Evolutionary conservation across 1,284 basidiomycete genomes (phyloP).

Genomic region (Laetiporus sulphureus): DNA sequence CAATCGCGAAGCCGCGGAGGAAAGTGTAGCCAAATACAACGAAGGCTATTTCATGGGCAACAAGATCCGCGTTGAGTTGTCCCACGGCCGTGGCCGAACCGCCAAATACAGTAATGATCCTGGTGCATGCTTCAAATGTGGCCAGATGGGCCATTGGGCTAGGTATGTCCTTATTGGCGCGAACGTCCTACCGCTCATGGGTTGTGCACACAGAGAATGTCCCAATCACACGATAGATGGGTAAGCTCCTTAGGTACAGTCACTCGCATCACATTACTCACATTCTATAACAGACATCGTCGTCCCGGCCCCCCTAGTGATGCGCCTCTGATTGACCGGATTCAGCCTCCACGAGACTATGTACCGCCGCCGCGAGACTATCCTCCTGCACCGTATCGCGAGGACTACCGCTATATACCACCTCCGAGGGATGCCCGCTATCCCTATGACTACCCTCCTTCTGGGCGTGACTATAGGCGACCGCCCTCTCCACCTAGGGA

Average conservation of each 20-base stretch:
- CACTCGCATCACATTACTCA: background rate
- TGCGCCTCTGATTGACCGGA: constrained; percentile 47
- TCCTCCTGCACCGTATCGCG: constrained; percentile 42
- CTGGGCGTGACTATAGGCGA: constrained; percentile 49
- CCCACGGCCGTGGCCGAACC: constrained; percentile 74
- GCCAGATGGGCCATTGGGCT: constrained; percentile 79
- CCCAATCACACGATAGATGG: constrained; percentile 45
- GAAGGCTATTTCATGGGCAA: constrained; percentile 86
- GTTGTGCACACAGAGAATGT: constrained; percentile 69
- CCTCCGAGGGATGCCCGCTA: constrained; percentile 42
- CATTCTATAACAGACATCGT: constrained; percentile 5
- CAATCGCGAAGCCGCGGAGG: constrained; percentile 68
- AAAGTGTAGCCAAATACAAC: constrained; percentile 78
- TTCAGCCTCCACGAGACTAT: constrained; percentile 42
- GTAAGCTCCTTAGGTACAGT: constrained; percentile 18
- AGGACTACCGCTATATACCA: constrained; percentile 43
- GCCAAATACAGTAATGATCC: constrained; percentile 72
- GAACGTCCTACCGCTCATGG: no score
- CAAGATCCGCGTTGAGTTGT: constrained; percentile 79
- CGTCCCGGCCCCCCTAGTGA: constrained; percentile 34
- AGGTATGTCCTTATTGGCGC: no score
- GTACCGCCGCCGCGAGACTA: constrained; percentile 37
- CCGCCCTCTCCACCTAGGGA: constrained; percentile 56
- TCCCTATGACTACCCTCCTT: constrained; percentile 47
- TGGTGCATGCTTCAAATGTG: constrained; percentile 81